phyloP scores from a whole-genome alignment of 371 early-diverging fungal species.

The Globomyces sp. region DNA sequence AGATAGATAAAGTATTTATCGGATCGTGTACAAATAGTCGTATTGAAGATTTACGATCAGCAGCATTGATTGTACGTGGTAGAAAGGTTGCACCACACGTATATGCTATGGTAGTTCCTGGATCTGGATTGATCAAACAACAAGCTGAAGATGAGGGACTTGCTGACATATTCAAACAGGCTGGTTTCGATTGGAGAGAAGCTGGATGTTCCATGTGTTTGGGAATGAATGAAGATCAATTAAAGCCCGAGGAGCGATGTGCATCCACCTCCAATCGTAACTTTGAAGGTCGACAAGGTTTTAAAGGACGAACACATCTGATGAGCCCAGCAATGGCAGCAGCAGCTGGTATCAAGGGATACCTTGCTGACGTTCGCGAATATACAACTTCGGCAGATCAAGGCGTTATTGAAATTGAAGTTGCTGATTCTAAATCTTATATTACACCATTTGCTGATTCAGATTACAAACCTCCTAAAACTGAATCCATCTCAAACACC shows the following conservation, averaged over 20 bases:
- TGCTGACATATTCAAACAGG: slow-evolving; percentile 62
- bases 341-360: slow-evolving; percentile 45
- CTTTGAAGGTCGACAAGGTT: slow-evolving; percentile 70
- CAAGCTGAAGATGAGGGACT: slow-evolving; percentile 71
- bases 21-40: slow-evolving; percentile 75
- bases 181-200: slow-evolving; percentile 72
- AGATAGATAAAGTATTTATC: slow-evolving; percentile 65
- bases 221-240: slow-evolving; percentile 73
- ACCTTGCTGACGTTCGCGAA: slow-evolving; percentile 41
- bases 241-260: slow-evolving; percentile 65
- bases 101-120: slow-evolving; percentile 70
- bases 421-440: not conserved
- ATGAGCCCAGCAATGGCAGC: slow-evolving; percentile 49
- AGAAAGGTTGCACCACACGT: slow-evolving; percentile 61
- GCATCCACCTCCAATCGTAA: slow-evolving; percentile 71
- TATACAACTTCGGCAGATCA: slow-evolving; percentile 9
- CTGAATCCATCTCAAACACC: not conserved
- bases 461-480: not conserved
- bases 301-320: slow-evolving; percentile 45
- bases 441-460: not conserved
- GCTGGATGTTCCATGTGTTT: slow-evolving; percentile 75
- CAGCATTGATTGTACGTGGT: slow-evolving; percentile 62
- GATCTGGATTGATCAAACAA: slow-evolving; percentile 65
- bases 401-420: slow-evolving; percentile 21
- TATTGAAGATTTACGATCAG: slow-evolving; percentile 68